Evolutionary conservation across 495 filamentous ascomycete species (phyloP).

Genomic region (Xylaria curta): DNA sequence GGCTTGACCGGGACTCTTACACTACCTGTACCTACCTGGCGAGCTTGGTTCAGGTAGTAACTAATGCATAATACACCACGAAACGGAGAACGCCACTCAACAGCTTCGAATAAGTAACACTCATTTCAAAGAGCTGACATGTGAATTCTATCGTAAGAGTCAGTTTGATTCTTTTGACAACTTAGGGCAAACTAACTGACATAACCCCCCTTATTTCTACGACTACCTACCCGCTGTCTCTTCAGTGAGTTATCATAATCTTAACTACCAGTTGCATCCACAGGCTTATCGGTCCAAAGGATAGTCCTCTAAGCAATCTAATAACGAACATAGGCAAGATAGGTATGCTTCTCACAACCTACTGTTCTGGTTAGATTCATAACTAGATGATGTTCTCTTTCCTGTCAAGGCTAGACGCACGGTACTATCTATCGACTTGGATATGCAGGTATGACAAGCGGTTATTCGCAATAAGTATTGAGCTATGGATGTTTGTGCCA

Average conservation of each 20-base stretch:
- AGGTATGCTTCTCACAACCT: not conserved
- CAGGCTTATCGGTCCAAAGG: not conserved
- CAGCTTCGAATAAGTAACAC: not conserved
- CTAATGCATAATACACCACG: not conserved
- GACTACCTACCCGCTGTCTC: not conserved
- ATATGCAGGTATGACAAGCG: not conserved
- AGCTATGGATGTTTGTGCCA: not conserved
- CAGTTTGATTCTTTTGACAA: not conserved
- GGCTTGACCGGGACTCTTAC: not conserved
- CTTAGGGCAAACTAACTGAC: not conserved
- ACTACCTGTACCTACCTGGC: not conserved
- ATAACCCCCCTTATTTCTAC: not conserved
- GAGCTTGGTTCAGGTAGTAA: too few species aligned
- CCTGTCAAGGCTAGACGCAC: not conserved
- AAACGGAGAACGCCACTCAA: not conserved
- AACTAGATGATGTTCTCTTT: not conserved
- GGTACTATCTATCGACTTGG: not conserved
- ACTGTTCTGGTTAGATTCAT: not conserved
- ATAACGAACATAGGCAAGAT: not conserved
- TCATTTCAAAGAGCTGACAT: not conserved
- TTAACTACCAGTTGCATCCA: not conserved
- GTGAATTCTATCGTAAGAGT: slow-evolving; percentile 1
- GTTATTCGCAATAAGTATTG: not conserved
- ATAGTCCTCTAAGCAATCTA: not conserved
- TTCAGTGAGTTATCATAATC: not conserved